Base-by-base conservation (phyloP, 2,329 filamentous ascomycete genomes). In the Myriangium duriaei region DNA sequence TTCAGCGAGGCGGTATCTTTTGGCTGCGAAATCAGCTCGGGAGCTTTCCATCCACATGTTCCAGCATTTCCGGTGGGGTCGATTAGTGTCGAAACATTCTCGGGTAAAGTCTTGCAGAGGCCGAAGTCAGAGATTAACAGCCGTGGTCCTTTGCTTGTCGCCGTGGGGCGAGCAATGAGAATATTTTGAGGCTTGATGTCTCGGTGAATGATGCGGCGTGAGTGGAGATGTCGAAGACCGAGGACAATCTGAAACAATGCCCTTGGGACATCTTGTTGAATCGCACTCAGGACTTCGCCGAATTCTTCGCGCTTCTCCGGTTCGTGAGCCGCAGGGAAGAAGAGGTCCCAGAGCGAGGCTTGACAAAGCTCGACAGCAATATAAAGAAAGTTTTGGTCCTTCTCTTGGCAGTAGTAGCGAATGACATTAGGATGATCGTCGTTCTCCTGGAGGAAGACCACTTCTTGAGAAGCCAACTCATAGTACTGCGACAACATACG, bases 131-230 rank as follows among this genome's bases (percentile, higher is more conserved):
- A 96, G 24, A 98, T 94, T 4, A 98, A 74, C 26, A 98, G 70
- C n/a, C 88, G 79, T 15, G 86, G 79, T 24, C 70, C 74, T 17
- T 34, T 39, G 30, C 74, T 74, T 42, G 76, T 71, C 49, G 79
- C 76, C 24, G 30, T 39, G 10, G 36, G 36, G 7, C 43, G 38
- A 15, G 75, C 73, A 42, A 96, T 86, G 1, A 98, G 69, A 35
- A 98, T 96, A 50, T 98, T 98, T 52, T 98, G 91, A 1, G 91
- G 91, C 57, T 98, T 98, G 51, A 98, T 73, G 54, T 98, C 91
- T 37, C 91, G 82, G 57, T 98, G 91, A 3, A 98, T 92, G 52
- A 98, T 95, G 43, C 91, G 81, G 30, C 96, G 70, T 12, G 78
- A 80, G 60, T 98, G 91, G 7, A 98, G 67, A 58, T 96, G 87